These are phyloP conservation scores for Epichloe festucae DNA, from an alignment of 2,329 filamentous ascomycete species.

Conservation along the genomic window DNA sequence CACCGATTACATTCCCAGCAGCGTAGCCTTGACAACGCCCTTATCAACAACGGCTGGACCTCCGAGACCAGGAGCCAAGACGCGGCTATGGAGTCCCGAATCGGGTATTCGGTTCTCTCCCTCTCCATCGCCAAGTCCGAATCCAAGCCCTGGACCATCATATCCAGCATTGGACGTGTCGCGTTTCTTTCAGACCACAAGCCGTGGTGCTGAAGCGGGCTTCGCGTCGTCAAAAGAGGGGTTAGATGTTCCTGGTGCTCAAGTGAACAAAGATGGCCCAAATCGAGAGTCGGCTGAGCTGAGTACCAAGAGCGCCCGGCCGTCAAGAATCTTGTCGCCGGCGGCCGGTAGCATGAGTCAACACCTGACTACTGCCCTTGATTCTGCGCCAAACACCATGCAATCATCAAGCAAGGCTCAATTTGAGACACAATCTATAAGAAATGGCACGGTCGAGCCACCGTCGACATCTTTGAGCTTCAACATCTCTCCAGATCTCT, in stretches of 20 bases:
- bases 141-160: conserved; percentile 4
- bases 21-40: neutral
- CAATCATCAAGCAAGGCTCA: neutral
- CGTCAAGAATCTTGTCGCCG: neutral
- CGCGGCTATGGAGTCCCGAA: conserved; percentile 17
- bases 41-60: conserved; percentile 5
- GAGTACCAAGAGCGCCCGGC: neutral
- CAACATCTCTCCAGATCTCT: conserved; percentile 17
- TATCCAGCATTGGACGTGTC: conserved; percentile 16
- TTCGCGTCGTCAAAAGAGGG: neutral
- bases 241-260: neutral
- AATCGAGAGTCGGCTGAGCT: neutral
- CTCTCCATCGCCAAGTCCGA: conserved; percentile 7
- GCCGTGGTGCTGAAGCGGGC: neutral
- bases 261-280: neutral
- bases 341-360: neutral
- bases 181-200: conserved; percentile 14
- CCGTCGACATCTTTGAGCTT: conserved; percentile 17
- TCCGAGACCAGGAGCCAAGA: conserved; percentile 6
- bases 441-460: conserved; percentile 4
- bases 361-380: neutral
- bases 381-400: neutral
- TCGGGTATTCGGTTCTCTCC: conserved; percentile 18
- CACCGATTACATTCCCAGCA: neutral
- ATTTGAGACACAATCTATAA: neutral